These are phyloP conservation scores for Candida alai DNA, from an alignment of 805 yeast genomes.

Conservation along the genomic window DNA sequence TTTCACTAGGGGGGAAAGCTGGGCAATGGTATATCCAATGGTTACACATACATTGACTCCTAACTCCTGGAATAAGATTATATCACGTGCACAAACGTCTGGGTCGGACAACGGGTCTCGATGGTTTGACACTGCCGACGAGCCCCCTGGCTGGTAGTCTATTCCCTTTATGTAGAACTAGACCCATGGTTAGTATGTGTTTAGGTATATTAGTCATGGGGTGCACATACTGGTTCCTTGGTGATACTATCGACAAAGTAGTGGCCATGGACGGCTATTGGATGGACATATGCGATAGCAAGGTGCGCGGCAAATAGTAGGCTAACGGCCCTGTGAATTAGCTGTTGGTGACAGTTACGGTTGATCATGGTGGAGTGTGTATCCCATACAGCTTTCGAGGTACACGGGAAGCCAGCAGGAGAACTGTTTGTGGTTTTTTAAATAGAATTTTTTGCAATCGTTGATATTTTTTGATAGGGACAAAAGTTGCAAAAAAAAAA, in stretches of 20 bases:
- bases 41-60: constrained; percentile 56
- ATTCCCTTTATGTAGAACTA: constrained; percentile 81
- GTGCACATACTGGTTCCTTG: constrained; percentile 56
- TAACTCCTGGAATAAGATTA: constrained; percentile 71
- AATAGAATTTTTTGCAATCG: too few species aligned
- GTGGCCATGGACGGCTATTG: constrained; percentile 64
- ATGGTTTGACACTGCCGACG: constrained; percentile 58
- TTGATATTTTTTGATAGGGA: too few species aligned
- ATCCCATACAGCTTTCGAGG: too few species aligned
- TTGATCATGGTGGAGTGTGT: too few species aligned
- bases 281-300: constrained; percentile 49
- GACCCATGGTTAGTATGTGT: not conserved
- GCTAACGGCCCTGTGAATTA: too few species aligned
- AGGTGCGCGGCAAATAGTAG: too few species aligned
- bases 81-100: constrained; percentile 74
- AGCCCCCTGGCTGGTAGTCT: constrained; percentile 96
- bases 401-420: too few species aligned
- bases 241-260: constrained; percentile 76
- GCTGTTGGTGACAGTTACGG: too few species aligned
- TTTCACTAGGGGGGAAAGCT: not conserved
- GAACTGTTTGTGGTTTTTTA: too few species aligned
- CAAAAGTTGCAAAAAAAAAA: too few species aligned
- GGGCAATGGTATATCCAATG: constrained; percentile 13
- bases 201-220: not conserved
- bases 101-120: constrained; percentile 78